Evolutionary conservation across 2,329 filamentous ascomycete genomes (phyloP), one percentile per base, ranked within the genome.

Genomic region (Fusarium newnesense): DNA sequence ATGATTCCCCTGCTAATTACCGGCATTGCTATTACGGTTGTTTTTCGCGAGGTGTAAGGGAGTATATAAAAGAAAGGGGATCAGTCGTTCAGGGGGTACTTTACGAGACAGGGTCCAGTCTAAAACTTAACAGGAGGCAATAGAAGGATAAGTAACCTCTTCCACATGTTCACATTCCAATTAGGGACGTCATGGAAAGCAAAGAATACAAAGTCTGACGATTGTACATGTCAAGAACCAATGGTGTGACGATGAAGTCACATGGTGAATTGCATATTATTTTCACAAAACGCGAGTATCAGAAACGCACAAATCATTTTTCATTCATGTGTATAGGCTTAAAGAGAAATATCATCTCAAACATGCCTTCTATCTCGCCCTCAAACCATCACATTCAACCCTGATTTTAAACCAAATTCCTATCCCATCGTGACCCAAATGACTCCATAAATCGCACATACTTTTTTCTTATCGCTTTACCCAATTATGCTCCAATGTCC

Each of bases 1-100:
- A 75, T 66, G 75, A 80, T 79, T 79, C 75, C 80, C 80, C 75
- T 70, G 70, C 70, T 63, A 67, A 59, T 70, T 70, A 56, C 49
- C 44, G 42, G 69, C 60, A 75, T 75, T 63, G 46, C 58, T 64
- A 63, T 69, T 46, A 73, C 59, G 58, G 68, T 62, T 73, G 30
- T 65, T 77, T 76, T 76, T 75, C 60, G 63, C 70, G 59, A 76
- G 68, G 70, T 70, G 70, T 60, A 64, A 53, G 52, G 69, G 74
- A 68, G 69, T 69, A 62, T 50, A 58, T 26, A 46, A 65, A 58
- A 43, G 37, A 65, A 46, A 28, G 30, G 37, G 36, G 42, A 44
- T 24, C 43, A 32, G 54, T 56, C 39, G 28, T 65, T 36, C 32
- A 40, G 24, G 40, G 34, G 13, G 36, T 49, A 53, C 26, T 39